Percentiles rank a stretch among this genome's conserved stretches.
Evolutionary conservation across 1,284 basidiomycete genomes (phyloP).

Genomic region (Ustilago trichophora): DNA sequence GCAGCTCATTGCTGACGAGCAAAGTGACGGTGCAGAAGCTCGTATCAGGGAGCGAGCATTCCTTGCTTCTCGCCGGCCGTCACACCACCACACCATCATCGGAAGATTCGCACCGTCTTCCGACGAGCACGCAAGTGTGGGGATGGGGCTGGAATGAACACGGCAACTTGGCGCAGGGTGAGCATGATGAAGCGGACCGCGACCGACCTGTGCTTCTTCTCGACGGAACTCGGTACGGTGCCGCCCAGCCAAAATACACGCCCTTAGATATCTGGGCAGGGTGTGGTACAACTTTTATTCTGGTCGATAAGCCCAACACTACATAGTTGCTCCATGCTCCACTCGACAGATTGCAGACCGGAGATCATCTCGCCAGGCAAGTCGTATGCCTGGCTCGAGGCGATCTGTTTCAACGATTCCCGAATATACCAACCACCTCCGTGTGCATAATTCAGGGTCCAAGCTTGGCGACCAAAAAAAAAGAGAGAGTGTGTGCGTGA

Average conservation of each 20-base stretch:
- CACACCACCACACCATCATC: not conserved
- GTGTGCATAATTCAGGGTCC: not conserved
- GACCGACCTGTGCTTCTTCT: slow-evolving; percentile 14
- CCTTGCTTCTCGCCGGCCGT: slow-evolving; percentile 21
- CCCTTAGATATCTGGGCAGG: slow-evolving; percentile 43
- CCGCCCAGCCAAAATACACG: slow-evolving; percentile 3
- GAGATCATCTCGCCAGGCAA: too few species aligned
- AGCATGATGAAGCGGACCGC: slow-evolving; percentile 35
- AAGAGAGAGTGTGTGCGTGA: too few species aligned
- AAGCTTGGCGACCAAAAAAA: not conserved
- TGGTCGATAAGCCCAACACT: slow-evolving; percentile 7
- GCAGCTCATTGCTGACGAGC: not conserved
- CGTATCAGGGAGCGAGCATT: slow-evolving; percentile 49
- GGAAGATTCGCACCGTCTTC: not conserved
- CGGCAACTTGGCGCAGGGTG: slow-evolving; percentile 48
- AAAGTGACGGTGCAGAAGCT: slow-evolving; percentile 9
- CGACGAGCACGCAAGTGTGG: slow-evolving; percentile 17
- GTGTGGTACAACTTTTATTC: slow-evolving; percentile 43
- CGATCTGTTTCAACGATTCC: too few species aligned
- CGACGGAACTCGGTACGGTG: slow-evolving; percentile 29
- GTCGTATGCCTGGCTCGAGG: too few species aligned
- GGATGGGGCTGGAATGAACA: slow-evolving; percentile 53
- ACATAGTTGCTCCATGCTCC: too few species aligned
- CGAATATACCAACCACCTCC: too few species aligned
- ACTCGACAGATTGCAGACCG: too few species aligned